phyloP scores from a whole-genome alignment of 495 filamentous ascomycete species.

The Pseudomonodictys pantanalensis region DNA sequence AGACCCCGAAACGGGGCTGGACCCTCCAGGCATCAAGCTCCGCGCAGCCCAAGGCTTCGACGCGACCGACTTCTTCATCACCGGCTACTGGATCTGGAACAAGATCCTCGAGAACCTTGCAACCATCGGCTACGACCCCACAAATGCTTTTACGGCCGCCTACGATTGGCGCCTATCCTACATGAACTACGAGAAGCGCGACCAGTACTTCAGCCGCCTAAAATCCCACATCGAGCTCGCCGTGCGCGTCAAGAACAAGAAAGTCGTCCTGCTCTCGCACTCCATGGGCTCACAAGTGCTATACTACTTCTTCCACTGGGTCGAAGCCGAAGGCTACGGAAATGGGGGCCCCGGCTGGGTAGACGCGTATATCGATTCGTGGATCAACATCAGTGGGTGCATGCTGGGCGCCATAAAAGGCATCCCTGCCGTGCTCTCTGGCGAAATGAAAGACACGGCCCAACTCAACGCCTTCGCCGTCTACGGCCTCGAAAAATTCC shows the following conservation, averaged over 20 bases:
- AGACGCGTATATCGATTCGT: constrained; percentile 81
- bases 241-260: constrained; percentile 63
- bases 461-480: constrained; percentile 97
- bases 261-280: constrained; percentile 85
- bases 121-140: constrained; percentile 92
- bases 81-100: constrained; percentile 97
- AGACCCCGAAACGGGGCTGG: constrained; percentile 84
- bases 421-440: constrained; percentile 83
- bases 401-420: constrained; percentile 97
- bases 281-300: constrained; percentile 96
- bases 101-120: constrained; percentile 97
- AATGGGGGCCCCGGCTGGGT: constrained; percentile 86
- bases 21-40: constrained; percentile 89
- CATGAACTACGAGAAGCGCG: constrained; percentile 77
- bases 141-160: constrained; percentile 89
- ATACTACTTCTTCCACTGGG: constrained; percentile 98
- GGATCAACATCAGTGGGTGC: constrained; percentile 97
- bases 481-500: constrained; percentile 94
- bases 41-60: constrained; percentile 96
- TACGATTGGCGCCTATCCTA: constrained; percentile 99
- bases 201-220: constrained; percentile 88
- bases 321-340: constrained; percentile 74
- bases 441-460: constrained; percentile 97
- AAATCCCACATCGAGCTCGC: constrained; percentile 88
- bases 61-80: constrained; percentile 94